Conservation (phyloP, 108 stramenopile genomes). For the Aurantiochytrium sp. region DNA sequence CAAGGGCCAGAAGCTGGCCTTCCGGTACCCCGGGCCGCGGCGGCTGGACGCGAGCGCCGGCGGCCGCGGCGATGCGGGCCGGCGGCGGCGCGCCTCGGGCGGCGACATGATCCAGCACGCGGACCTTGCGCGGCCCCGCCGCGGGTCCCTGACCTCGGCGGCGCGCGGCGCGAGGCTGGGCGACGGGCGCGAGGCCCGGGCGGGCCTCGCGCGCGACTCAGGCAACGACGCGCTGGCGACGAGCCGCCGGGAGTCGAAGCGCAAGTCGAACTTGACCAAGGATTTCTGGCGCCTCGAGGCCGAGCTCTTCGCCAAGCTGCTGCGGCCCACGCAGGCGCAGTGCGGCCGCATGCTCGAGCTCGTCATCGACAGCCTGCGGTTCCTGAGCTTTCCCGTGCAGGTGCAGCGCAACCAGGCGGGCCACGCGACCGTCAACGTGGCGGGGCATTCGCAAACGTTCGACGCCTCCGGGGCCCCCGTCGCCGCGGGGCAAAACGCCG, state of each 20-base stretch:
- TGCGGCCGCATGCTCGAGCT: slow-evolving; percentile 23
- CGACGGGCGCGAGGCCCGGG: background rate
- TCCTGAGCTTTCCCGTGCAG: background rate
- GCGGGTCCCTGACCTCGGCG: background rate
- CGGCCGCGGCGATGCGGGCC: background rate
- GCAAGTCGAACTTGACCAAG: background rate
- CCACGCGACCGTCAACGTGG: background rate
- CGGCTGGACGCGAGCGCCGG: background rate
- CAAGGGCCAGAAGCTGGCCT: slow-evolving; percentile 20
- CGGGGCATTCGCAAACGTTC: too few species aligned
- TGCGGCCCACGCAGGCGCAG: slow-evolving; percentile 5
- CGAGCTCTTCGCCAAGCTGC: slow-evolving; percentile 4
- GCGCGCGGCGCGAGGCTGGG: background rate
- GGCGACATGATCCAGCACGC: background rate
- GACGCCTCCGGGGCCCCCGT: too few species aligned
- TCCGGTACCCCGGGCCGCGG: slow-evolving; percentile 10
- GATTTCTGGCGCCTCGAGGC: slow-evolving; percentile 26
- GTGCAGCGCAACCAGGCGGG: background rate
- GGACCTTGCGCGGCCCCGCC: background rate
- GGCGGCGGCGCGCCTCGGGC: background rate
- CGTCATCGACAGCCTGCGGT: slow-evolving; percentile 1
- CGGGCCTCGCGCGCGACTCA: background rate
- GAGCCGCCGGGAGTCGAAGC: background rate
- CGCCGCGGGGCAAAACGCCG: too few species aligned
- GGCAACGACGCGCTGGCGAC: background rate